Evolutionary conservation across 1,139 yeast genomes (phyloP).

Genomic region (Wickerhamiella infanticola): DNA sequence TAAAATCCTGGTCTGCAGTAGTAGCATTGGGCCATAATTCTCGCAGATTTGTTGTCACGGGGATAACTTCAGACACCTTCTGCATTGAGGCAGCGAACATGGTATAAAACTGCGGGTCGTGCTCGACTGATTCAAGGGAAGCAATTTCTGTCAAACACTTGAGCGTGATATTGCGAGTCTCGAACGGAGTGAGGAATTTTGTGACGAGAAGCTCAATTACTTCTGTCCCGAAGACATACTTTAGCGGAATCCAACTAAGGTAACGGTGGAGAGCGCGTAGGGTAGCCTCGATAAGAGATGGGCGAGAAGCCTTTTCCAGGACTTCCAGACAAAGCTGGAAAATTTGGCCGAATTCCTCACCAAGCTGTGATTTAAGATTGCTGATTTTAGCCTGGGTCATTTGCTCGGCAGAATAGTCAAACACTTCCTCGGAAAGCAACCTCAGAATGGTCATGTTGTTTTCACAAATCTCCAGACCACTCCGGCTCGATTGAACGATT

Average conservation of each 20-base stretch:
- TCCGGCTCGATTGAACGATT: conserved; percentile 66
- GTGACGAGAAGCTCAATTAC: conserved; percentile 54
- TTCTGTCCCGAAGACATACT: conserved; percentile 79
- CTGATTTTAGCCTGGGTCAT: conserved; percentile 92
- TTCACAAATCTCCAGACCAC: conserved; percentile 88
- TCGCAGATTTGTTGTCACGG: conserved; percentile 58
- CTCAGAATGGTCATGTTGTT: conserved; percentile 89
- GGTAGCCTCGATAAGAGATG: conserved; percentile 74
- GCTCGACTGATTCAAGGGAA: conserved; percentile 41
- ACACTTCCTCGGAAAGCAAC: conserved; percentile 84
- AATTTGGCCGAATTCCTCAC: conserved; percentile 82
- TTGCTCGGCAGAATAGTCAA: conserved; percentile 86
- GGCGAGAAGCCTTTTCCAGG: conserved; percentile 70
- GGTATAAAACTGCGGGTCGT: conserved; percentile 51
- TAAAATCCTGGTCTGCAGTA: conserved; percentile 78
- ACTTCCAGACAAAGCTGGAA: conserved; percentile 88
- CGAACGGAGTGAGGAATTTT: conserved; percentile 63
- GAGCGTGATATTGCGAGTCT: conserved; percentile 69
- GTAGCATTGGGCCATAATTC: conserved; percentile 60
- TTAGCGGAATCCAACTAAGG: conserved; percentile 87
- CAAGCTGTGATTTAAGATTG: conserved; percentile 67
- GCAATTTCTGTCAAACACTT: conserved; percentile 90
- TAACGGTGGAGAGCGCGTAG: conserved; percentile 70
- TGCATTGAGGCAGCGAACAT: conserved; percentile 67
- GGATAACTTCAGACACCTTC: conserved; percentile 54